Evolutionary conservation across 768 basidiomycete genomes (phyloP).

Genomic region (Cystofilobasidium capitatum): DNA sequence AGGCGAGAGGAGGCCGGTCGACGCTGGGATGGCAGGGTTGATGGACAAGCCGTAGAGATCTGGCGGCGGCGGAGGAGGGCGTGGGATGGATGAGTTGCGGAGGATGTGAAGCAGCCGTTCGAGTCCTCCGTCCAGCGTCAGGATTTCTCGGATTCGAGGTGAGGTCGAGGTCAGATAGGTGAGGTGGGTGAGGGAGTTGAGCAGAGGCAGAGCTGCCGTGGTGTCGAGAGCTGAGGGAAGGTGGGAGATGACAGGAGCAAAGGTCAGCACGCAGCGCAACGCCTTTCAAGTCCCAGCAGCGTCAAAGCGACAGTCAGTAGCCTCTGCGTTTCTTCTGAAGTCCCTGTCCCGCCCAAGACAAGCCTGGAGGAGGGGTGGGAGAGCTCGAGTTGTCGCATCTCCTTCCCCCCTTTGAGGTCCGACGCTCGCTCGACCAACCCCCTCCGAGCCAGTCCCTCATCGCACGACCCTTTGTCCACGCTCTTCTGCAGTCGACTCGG

Average conservation of each 20-base stretch:
- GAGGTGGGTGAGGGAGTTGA: conserved; percentile 92
- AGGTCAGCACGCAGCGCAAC: not conserved
- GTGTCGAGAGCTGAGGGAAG: conserved; percentile 39
- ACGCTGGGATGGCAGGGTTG: conserved; percentile 38
- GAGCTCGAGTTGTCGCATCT: not conserved
- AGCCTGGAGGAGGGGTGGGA: not conserved
- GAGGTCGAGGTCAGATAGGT: conserved; percentile 95
- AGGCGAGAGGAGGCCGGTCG: conserved; percentile 37
- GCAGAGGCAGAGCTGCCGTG: conserved; percentile 46
- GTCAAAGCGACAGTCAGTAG: conserved; percentile 9
- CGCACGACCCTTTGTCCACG: no score
- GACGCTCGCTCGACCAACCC: not conserved
- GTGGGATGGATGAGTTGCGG: conserved; percentile 70
- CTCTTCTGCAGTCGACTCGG: no score
- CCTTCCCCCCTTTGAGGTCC: conserved; percentile 5
- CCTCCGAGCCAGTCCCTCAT: no score
- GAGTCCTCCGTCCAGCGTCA: conserved; percentile 94
- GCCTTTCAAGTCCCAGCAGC: no score
- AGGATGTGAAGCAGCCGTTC: conserved; percentile 89
- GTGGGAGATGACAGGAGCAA: not conserved
- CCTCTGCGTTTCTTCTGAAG: no score
- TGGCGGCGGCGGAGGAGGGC: conserved; percentile 43
- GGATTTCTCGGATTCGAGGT: conserved; percentile 93
- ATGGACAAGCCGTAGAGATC: conserved; percentile 38
- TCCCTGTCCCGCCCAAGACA: not conserved